Evolutionary conservation across 139 green algal species (phyloP).

Genomic region (Spirogloea muscicola): DNA sequence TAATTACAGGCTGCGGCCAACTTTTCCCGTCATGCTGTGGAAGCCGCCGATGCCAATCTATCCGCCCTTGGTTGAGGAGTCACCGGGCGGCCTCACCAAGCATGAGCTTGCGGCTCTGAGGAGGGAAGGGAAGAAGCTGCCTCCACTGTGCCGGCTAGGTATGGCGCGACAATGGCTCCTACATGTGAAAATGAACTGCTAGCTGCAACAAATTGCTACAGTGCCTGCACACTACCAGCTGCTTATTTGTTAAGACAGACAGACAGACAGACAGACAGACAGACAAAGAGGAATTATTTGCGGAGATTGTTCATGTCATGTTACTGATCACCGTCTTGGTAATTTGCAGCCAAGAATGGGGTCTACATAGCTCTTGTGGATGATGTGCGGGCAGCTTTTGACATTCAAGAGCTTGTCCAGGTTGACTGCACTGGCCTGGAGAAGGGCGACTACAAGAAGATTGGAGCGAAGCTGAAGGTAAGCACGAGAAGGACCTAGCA

Average conservation of each 20-base stretch:
- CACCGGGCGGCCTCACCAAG: conserved; percentile 20
- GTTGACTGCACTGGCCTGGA: conserved; percentile 35
- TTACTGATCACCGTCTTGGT: too few relatives aligned
- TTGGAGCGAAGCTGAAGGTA: conserved; percentile 36
- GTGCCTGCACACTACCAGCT: too few relatives aligned
- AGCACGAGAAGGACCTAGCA: too few relatives aligned
- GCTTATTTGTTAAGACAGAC: too few relatives aligned
- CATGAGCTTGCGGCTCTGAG: conserved; percentile 11
- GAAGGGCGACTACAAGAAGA: conserved; percentile 47
- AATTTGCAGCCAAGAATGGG: conserved; percentile 42
- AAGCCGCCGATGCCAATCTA: conserved; percentile 40
- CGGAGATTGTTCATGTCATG: too few relatives aligned
- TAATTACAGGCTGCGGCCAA: conserved; percentile 23
- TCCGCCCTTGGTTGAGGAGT: conserved; percentile 14
- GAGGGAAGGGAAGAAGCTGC: background rate
- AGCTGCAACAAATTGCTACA: too few relatives aligned
- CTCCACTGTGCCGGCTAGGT: conserved; percentile 5
- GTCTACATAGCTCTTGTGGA: conserved; percentile 25
- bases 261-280: too few relatives aligned
- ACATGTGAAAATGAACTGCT: too few relatives aligned
- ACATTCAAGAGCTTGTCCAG: conserved; percentile 1
- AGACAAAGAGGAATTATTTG: too few relatives aligned
- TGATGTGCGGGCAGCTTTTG: conserved; percentile 18
- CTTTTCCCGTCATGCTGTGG: conserved; percentile 36
- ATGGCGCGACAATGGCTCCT: too few relatives aligned